phyloP scores from a whole-genome alignment of 2,329 filamentous ascomycete genomes.

The Aspergillus oerlinghausenensis region DNA sequence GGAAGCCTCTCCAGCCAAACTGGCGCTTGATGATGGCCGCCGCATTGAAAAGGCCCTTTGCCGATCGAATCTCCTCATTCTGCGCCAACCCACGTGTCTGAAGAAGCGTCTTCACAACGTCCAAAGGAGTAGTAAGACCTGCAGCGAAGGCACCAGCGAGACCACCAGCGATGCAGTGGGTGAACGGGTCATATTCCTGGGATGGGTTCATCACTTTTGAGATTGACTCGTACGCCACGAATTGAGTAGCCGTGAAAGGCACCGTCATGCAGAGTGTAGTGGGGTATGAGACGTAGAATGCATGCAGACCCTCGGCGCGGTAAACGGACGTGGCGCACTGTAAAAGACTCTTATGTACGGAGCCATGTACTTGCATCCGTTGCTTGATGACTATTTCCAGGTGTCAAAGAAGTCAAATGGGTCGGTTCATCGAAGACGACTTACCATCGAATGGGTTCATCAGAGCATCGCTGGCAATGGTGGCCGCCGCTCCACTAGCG shows the following conservation, averaged over 20 bases:
- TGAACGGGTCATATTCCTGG: conserved; percentile 77
- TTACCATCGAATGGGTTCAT: conserved; percentile 99
- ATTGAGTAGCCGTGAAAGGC: conserved; percentile 93
- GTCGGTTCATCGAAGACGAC: conserved; percentile 21
- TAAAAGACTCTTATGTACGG: conserved; percentile 78
- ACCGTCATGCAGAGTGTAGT: conserved; percentile 98
- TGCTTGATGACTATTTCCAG: conserved; percentile 82
- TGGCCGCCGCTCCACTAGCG: conserved; percentile 87
- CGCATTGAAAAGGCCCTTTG: conserved; percentile 74
- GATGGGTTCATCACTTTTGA: conserved; percentile 88
- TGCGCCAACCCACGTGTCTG: conserved; percentile 83
- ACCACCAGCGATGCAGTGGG: conserved; percentile 88
- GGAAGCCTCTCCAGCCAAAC: conserved; percentile 82
- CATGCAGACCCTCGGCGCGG: conserved; percentile 76
- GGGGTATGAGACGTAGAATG: conserved; percentile 98
- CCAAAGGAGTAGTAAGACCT: conserved; percentile 89
- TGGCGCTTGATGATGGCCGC: conserved; percentile 76
- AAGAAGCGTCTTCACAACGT: conserved; percentile 96
- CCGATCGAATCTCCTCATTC: conserved; percentile 76
- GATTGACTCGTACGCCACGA: conserved; percentile 95
- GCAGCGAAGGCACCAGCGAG: conserved; percentile 91
- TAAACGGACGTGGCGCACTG: conserved; percentile 90
- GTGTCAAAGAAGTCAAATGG: conserved; percentile 5
- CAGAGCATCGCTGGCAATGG: conserved; percentile 93
- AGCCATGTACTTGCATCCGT: conserved; percentile 97